Base-by-base conservation (phyloP, 2,329 filamentous ascomycete genomes). In the Botrytis cinerea region DNA sequence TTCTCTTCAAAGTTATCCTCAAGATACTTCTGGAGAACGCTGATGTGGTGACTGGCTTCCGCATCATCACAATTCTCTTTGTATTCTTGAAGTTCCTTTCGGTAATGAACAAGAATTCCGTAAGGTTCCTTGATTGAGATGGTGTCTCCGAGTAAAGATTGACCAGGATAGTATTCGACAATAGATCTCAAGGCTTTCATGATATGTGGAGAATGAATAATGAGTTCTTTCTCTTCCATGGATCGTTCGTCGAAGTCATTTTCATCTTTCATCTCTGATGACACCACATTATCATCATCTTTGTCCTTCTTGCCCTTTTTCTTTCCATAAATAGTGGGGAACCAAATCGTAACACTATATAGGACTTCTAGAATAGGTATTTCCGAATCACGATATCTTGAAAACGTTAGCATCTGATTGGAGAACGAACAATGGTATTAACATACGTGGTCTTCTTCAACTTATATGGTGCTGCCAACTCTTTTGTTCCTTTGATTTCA, bases 121-220 rank as follows among this genome's bases (percentile, higher is more conserved):
- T 79, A 74, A 84, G 85, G 84, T 81, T 78, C 77, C 60, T 77
- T 75, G 35, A 78, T 72, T 3, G 75, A 72, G 25, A 78, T 77
- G 45, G 74, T 75, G 28, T 78, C 75, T 28, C 76, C 76, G 25
- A 74, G 70, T 12, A 78, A 73, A 10, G 71, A 74, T 70, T 77
- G 72, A 28, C 74, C 74, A 2, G 77, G 76, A 57, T 78, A 78
- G 66, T 78, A 78, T 54, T 74, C 71, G 20, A 78, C 77, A 28
- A 78, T 73, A 4, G 73, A 70, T 38, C 74, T 70, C 28, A 78
- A 67, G 28, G 77, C 77, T 62, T 78, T 78, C 69, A 78, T 78
- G n/a, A 78, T 73, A 5, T 69, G 73, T 43, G 74, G 72, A 14
- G 77, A 78, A 61, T 77, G 76, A 38, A 78, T 77, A 62, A 76